phyloP scores from a whole-genome alignment of 2,329 filamentous ascomycete genomes.

The Epichloe aotearoae region DNA sequence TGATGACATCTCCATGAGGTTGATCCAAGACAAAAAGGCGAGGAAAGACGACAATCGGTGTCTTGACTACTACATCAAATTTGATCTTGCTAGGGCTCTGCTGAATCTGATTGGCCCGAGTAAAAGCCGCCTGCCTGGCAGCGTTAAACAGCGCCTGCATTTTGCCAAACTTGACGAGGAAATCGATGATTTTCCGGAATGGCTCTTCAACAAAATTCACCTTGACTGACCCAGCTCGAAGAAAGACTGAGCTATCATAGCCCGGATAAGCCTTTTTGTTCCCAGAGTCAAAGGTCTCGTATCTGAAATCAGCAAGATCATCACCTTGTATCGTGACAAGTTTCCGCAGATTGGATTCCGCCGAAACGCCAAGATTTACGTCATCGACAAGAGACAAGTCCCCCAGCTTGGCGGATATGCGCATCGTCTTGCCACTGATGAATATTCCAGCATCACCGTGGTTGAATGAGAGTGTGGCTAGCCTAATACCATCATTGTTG shows the following conservation, averaged over 20 bases:
- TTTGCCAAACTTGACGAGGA: slow-evolving; percentile 95
- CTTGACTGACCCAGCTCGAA: slow-evolving; percentile 89
- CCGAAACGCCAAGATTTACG: slow-evolving; percentile 77
- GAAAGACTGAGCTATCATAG: slow-evolving; percentile 81
- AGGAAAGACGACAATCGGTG: slow-evolving; percentile 92
- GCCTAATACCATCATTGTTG: slow-evolving; percentile 91
- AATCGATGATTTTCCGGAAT: slow-evolving; percentile 95
- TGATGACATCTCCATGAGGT: slow-evolving; percentile 67
- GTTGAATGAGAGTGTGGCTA: slow-evolving; percentile 85
- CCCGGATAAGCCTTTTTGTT: slow-evolving; percentile 68
- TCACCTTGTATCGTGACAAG: slow-evolving; percentile 92
- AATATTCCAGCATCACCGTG: slow-evolving; percentile 88
- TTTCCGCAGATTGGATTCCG: slow-evolving; percentile 67
- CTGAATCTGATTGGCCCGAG: slow-evolving; percentile 85
- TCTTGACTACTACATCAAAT: slow-evolving; percentile 87
- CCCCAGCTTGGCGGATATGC: slow-evolving; percentile 67
- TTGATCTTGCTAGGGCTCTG: slow-evolving; percentile 82
- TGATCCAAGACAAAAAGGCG: slow-evolving; percentile 57
- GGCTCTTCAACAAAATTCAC: slow-evolving; percentile 95
- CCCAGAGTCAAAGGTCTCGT: slow-evolving; percentile 80
- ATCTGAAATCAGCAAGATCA: slow-evolving; percentile 91
- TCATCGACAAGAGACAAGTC: slow-evolving; percentile 86
- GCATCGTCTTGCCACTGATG: slow-evolving; percentile 73
- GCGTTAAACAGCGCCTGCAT: slow-evolving; percentile 99
- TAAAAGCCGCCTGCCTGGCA: slow-evolving; percentile 83